Evolutionary conservation across 2,329 filamentous ascomycete genomes (phyloP).

Genomic region (Aspergillus unguis): DNA sequence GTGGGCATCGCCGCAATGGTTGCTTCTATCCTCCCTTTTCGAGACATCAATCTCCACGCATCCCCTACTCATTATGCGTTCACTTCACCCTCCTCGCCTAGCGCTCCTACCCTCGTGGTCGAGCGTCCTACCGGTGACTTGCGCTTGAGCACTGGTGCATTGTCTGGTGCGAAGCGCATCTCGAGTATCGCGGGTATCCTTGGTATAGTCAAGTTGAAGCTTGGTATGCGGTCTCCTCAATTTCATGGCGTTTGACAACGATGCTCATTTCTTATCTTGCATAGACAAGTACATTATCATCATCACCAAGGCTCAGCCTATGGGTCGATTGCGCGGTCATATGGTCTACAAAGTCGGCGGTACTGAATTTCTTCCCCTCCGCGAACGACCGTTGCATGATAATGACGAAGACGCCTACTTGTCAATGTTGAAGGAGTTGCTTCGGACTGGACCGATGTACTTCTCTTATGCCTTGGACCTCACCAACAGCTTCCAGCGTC

Average conservation of each 20-base stretch:
- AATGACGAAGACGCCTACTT: slow-evolving; percentile 93
- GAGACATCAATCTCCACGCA: slow-evolving; percentile 95
- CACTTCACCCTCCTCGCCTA: slow-evolving; percentile 87
- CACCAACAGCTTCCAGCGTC: slow-evolving; percentile 94
- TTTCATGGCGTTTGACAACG: neutral
- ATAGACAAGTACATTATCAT: slow-evolving; percentile 92
- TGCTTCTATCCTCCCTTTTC: slow-evolving; percentile 63
- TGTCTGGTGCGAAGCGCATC: slow-evolving; percentile 75
- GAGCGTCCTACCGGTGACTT: slow-evolving; percentile 91
- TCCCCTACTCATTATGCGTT: slow-evolving; percentile 93
- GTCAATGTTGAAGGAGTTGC: slow-evolving; percentile 71
- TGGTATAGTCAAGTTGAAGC: slow-evolving; percentile 86
- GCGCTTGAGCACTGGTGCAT: slow-evolving; percentile 73
- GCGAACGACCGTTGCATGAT: slow-evolving; percentile 87
- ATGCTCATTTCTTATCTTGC: slow-evolving; percentile 19
- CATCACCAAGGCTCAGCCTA: slow-evolving; percentile 88
- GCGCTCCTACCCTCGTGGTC: slow-evolving; percentile 80
- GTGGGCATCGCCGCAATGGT: slow-evolving; percentile 28
- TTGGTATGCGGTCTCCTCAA: slow-evolving; percentile 60
- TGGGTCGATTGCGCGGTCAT: slow-evolving; percentile 89
- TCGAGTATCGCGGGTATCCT: slow-evolving; percentile 94
- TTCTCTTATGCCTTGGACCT: slow-evolving; percentile 97
- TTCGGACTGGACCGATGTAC: slow-evolving; percentile 87
- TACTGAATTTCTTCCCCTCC: slow-evolving; percentile 89
- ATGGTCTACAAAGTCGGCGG: slow-evolving; percentile 91